These are phyloP conservation scores for Pholiota adiposa DNA, from an alignment of 1,284 basidiomycete genomes.

Conservation along the genomic window DNA sequence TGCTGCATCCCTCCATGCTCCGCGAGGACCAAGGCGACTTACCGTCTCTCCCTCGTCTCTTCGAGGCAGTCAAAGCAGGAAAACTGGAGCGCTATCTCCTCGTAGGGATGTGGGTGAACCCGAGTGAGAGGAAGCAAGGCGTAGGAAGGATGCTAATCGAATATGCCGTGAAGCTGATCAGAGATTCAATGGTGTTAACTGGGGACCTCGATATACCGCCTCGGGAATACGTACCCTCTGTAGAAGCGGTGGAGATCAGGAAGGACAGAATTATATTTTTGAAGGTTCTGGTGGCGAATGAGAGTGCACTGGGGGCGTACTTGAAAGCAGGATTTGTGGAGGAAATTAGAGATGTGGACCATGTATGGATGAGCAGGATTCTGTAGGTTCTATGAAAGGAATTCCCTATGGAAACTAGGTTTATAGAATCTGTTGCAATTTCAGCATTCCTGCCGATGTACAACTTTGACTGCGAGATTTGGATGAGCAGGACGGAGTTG, in stretches of 20 bases:
- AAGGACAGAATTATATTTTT: slow-evolving; percentile 4
- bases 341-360: not conserved
- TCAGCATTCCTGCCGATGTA: too few species aligned
- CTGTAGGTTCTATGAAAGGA: too few species aligned
- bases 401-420: too few species aligned
- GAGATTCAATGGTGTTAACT: too few species aligned
- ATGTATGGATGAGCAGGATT: not conserved
- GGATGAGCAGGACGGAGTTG: too few species aligned
- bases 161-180: slow-evolving; percentile 6
- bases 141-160: slow-evolving; percentile 10
- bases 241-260: too few species aligned
- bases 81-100: slow-evolving; percentile 8
- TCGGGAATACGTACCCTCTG: too few species aligned
- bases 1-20: slow-evolving; percentile 12
- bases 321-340: slow-evolving; percentile 5
- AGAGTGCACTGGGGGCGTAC: slow-evolving; percentile 6
- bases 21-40: not conserved
- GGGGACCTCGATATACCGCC: too few species aligned
- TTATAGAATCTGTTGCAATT: too few species aligned
- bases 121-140: slow-evolving; percentile 3
- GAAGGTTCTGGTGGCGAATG: slow-evolving; percentile 7
- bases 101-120: slow-evolving; percentile 20
- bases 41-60: not conserved
- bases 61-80: not conserved
- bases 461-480: too few species aligned